Evolutionary conservation across 2,329 filamentous ascomycete species (phyloP).

Genomic region (Alternaria alternata): DNA sequence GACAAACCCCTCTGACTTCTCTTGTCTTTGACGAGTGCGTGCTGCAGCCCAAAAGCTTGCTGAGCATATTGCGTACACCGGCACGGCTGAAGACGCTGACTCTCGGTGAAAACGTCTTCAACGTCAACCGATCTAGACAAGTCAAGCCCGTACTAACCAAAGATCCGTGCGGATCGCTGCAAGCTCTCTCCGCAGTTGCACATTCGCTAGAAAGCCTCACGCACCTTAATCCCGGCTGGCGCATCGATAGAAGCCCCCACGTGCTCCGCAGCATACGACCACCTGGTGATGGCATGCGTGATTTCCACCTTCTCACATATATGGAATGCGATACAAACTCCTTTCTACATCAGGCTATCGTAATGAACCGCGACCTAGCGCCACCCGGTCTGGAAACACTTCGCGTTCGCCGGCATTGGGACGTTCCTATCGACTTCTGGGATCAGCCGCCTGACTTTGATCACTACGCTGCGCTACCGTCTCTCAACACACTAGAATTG

Average conservation of each 20-base stretch:
- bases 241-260: constrained; percentile 19
- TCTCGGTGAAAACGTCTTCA: constrained; percentile 47
- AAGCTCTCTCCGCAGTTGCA: constrained; percentile 38
- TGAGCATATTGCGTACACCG: constrained; percentile 38
- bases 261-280: constrained; percentile 24
- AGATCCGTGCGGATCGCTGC: constrained; percentile 25
- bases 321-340: constrained; percentile 43
- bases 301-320: constrained; percentile 40
- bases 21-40: constrained; percentile 50
- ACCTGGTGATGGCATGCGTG: constrained; percentile 39
- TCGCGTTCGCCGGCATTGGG: constrained; percentile 34
- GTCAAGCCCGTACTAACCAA: constrained; percentile 27
- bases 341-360: constrained; percentile 39
- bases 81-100: constrained; percentile 41
- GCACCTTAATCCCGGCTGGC: constrained; percentile 39
- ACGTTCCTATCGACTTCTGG: constrained; percentile 34
- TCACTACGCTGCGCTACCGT: constrained; percentile 35
- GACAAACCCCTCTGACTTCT: constrained; percentile 38
- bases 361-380: constrained; percentile 36
- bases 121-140: constrained; percentile 24
- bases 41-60: constrained; percentile 33
- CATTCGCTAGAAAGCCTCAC: constrained; percentile 43
- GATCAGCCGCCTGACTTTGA: constrained; percentile 37
- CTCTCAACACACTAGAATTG: constrained; percentile 40
- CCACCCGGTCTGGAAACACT: constrained; percentile 43